Conservation (phyloP, 108 stramenopile species). For the Parmales sp. region DNA sequence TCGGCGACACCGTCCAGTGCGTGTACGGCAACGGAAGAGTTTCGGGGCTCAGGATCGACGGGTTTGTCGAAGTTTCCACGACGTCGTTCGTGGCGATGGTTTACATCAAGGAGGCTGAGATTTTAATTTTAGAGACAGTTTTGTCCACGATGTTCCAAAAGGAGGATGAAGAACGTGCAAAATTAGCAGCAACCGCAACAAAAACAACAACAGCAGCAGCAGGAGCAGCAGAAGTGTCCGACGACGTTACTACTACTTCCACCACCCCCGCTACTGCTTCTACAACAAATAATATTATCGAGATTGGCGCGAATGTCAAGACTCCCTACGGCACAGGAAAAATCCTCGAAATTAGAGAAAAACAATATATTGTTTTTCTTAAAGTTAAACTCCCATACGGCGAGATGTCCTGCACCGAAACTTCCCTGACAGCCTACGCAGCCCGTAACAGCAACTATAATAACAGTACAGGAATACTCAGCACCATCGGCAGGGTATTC, state of each 20-base stretch:
- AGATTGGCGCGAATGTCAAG: constrained; percentile 53
- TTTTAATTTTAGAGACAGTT: neutral
- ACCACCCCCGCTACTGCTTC: too few species aligned
- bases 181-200: constrained; percentile 36
- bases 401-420: constrained; percentile 19
- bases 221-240: constrained; percentile 20
- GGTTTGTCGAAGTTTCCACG: neutral
- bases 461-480: neutral
- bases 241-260: too few species aligned
- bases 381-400: constrained; percentile 38
- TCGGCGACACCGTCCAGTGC: neutral
- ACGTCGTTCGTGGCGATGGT: neutral
- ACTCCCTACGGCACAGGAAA: constrained; percentile 66
- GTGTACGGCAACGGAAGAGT: neutral
- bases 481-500: neutral
- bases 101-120: neutral
- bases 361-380: constrained; percentile 56
- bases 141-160: neutral
- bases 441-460: neutral
- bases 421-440: constrained; percentile 3
- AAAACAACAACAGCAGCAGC: constrained; percentile 24
- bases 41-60: neutral
- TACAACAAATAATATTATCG: too few species aligned
- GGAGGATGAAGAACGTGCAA: constrained; percentile 40
- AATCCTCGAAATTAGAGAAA: constrained; percentile 52